phyloP scores from a whole-genome alignment of 345 rosid species.

The Acer campestre region DNA sequence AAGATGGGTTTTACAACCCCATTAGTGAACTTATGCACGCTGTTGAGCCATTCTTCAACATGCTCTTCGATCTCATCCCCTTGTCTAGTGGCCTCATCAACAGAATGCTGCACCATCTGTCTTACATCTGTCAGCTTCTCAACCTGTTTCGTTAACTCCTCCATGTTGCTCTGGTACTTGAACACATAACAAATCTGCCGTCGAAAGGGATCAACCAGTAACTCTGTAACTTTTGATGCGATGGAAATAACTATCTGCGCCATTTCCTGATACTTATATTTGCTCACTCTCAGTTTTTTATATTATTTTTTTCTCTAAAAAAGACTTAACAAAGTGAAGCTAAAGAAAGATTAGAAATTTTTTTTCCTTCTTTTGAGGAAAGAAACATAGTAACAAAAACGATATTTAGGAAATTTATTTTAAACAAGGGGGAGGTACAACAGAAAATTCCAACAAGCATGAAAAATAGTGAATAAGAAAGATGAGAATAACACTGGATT shows the following conservation, averaged over 20 bases:
- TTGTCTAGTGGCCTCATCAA: neutral
- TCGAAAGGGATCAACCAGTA: neutral
- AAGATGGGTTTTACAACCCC: neutral
- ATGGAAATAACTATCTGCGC: neutral
- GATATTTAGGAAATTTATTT: too few species aligned
- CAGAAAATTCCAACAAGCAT: too few species aligned
- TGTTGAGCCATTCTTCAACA: neutral
- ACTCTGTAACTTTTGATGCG: neutral
- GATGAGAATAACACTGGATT: too few species aligned
- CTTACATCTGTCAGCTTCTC: neutral
- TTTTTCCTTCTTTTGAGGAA: too few species aligned
- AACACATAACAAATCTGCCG: neutral
- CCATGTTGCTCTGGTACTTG: conserved; percentile 1
- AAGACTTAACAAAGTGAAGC: too few species aligned
- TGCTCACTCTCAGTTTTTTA: too few species aligned
- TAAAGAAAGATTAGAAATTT: too few species aligned
- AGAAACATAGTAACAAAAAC: too few species aligned
- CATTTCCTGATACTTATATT: neutral
- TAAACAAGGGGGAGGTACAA: too few species aligned
- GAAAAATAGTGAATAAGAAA: too few species aligned
- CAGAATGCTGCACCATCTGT: neutral
- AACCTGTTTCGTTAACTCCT: neutral
- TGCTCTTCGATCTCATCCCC: conserved; percentile 2
- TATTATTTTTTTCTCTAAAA: too few species aligned
- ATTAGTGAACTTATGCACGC: neutral